Evolutionary conservation across 2,329 filamentous ascomycete species (phyloP).

Genomic region (Colletotrichum agaves): DNA sequence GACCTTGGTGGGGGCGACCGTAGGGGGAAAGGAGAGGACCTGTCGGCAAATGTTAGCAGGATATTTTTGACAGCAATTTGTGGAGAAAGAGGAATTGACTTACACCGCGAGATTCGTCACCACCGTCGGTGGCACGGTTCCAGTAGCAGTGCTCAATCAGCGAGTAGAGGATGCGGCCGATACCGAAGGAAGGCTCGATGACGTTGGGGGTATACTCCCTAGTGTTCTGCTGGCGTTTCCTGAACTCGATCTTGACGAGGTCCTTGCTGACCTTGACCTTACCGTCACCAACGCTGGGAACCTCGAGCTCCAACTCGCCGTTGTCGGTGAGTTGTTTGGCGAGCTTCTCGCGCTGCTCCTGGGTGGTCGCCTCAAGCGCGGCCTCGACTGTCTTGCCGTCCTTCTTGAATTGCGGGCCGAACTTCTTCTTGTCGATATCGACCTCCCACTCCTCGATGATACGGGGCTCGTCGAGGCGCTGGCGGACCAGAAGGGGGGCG

Average conservation of each 20-base stretch:
- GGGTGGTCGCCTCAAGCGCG: conserved; percentile 78
- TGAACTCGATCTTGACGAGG: conserved; percentile 84
- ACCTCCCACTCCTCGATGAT: conserved; percentile 88
- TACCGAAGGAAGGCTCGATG: conserved; percentile 97
- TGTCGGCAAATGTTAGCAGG: conserved; percentile 42
- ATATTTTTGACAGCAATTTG: conserved; percentile 53
- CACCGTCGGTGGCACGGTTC: conserved; percentile 74
- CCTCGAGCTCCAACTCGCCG: conserved; percentile 81
- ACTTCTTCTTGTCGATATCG: conserved; percentile 93
- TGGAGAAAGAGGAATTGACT: conserved; percentile 51
- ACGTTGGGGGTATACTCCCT: conserved; percentile 96
- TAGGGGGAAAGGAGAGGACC: conserved; percentile 65
- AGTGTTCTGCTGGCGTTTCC: conserved; percentile 82
- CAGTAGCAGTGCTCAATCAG: conserved; percentile 97
- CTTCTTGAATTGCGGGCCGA: conserved; percentile 95
- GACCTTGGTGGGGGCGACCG: conserved; percentile 93
- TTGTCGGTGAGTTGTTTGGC: conserved; percentile 77
- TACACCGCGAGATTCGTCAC: conserved; percentile 87
- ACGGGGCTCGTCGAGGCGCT: conserved; percentile 81
- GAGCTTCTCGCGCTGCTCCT: conserved; percentile 84
- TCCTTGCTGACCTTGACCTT: conserved; percentile 85
- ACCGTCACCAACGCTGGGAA: conserved; percentile 73
- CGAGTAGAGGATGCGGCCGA: conserved; percentile 92
- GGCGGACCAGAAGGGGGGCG: conserved; percentile 83
- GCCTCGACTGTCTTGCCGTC: conserved; percentile 87